Evolutionary conservation across 805 yeast genomes (phyloP).

Genomic region (Kodamaea laetipori): DNA sequence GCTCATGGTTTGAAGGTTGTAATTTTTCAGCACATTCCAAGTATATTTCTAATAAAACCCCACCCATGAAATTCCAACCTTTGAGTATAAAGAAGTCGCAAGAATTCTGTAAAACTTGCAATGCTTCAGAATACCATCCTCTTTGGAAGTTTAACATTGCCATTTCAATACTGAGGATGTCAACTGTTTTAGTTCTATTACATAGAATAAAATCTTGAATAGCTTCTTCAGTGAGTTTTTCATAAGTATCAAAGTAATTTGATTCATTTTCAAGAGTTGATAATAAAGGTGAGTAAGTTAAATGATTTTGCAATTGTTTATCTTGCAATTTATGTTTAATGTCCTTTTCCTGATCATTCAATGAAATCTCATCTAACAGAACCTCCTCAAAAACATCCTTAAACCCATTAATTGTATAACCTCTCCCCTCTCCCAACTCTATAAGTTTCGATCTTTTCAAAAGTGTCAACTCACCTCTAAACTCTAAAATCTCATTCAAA

Average conservation of each 20-base stretch:
- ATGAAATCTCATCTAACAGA: slow-evolving; percentile 20
- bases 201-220: slow-evolving; percentile 55
- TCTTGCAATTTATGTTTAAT: too few relatives aligned
- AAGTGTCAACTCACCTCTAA: slow-evolving; percentile 51
- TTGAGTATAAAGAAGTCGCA: slow-evolving; percentile 65
- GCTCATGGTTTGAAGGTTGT: slow-evolving; percentile 23
- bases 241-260: slow-evolving; percentile 36
- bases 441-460: slow-evolving; percentile 48
- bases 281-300: slow-evolving; percentile 21
- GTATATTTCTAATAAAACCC: slow-evolving; percentile 63
- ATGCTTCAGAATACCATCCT: slow-evolving; percentile 59
- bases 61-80: slow-evolving; percentile 77
- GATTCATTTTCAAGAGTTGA: slow-evolving; percentile 18
- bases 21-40: slow-evolving; percentile 63
- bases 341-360: too few relatives aligned
- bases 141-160: slow-evolving; percentile 67
- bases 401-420: slow-evolving; percentile 23
- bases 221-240: slow-evolving; percentile 56
- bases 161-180: slow-evolving; percentile 73
- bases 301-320: neutral
- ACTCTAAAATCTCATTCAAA: slow-evolving; percentile 35
- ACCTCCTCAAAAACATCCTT: slow-evolving; percentile 26
- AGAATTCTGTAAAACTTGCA: slow-evolving; percentile 63
- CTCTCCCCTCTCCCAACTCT: slow-evolving; percentile 25
- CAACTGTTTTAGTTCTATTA: slow-evolving; percentile 63